These are phyloP conservation scores for Thuja plicata DNA, from an alignment of 83 land plant genomes.

Conservation along the genomic window DNA sequence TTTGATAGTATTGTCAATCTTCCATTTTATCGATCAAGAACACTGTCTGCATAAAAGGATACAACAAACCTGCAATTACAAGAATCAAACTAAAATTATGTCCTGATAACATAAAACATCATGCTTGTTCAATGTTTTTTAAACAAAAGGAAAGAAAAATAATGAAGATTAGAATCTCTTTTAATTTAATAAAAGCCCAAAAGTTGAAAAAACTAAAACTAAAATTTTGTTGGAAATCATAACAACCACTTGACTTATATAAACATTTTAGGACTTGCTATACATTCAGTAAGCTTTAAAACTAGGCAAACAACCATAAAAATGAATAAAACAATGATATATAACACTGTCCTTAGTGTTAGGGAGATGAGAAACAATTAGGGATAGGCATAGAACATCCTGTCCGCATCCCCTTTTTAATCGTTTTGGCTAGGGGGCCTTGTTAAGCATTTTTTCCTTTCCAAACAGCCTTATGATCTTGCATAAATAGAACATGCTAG, in stretches of 20 bases:
- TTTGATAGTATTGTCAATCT: neutral
- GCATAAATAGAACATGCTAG: too few species aligned
- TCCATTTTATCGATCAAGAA: neutral
- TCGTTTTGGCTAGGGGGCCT: too few species aligned
- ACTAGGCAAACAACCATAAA: neutral
- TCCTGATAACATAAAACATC: neutral
- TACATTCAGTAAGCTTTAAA: neutral
- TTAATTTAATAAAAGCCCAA: neutral
- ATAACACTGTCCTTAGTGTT: neutral
- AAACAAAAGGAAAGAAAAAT: neutral
- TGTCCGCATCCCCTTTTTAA: too few species aligned
- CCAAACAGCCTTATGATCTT: too few species aligned
- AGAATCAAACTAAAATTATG: neutral
- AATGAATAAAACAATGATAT: neutral
- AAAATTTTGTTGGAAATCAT: neutral
- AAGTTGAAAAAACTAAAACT: neutral
- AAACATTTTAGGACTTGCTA: neutral
- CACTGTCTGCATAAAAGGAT: neutral
- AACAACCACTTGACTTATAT: neutral
- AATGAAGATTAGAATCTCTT: neutral
- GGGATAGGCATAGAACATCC: too few species aligned
- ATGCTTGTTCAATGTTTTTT: neutral
- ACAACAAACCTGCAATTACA: conserved; percentile 5
- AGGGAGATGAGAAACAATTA: too few species aligned
- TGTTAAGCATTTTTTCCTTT: too few species aligned